These are phyloP conservation scores for Termitomyces sp. DNA, from an alignment of 768 basidiomycete species.

Conservation along the genomic window DNA sequence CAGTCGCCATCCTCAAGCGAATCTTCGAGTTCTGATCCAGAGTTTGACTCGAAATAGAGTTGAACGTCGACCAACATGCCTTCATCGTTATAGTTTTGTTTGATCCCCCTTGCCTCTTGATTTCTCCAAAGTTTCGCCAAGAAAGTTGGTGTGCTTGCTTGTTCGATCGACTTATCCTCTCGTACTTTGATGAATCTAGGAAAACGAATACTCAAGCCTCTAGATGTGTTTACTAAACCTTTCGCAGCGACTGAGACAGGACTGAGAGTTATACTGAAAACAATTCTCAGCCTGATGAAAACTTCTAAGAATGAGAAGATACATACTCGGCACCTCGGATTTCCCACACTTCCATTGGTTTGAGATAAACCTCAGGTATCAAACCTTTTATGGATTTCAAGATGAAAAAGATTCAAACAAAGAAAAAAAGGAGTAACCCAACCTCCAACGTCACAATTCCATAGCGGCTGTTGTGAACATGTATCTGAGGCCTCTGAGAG, in stretches of 20 bases:
- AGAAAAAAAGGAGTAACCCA: conserved; percentile 13
- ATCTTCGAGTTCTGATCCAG: conserved; percentile 12
- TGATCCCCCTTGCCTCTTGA: conserved; percentile 43
- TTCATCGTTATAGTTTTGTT: conserved; percentile 39
- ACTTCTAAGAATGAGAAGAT: background rate
- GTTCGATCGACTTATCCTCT: conserved; percentile 67
- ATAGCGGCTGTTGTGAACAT: conserved; percentile 45
- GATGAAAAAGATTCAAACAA: background rate
- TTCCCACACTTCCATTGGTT: conserved; percentile 83
- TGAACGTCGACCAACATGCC: conserved; percentile 54
- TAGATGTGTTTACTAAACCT: conserved; percentile 41
- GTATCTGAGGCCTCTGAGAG: conserved; percentile 39
- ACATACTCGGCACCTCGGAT: conserved; percentile 70
- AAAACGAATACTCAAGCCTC: conserved; percentile 82
- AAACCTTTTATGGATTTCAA: conserved; percentile 35
- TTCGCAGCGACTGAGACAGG: conserved; percentile 80
- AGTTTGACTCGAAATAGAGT: conserved; percentile 21
- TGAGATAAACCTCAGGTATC: conserved; percentile 62
- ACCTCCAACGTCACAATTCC: conserved; percentile 68
- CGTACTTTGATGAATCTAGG: conserved; percentile 75
- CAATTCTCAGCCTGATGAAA: background rate
- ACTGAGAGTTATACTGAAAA: conserved; percentile 67
- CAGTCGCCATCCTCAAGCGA: background rate
- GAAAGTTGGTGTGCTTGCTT: conserved; percentile 68
- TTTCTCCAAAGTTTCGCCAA: conserved; percentile 62